phyloP scores from a whole-genome alignment of 225 moss, liverwort and hornwort genomes.

The Sphagnum contortum region DNA sequence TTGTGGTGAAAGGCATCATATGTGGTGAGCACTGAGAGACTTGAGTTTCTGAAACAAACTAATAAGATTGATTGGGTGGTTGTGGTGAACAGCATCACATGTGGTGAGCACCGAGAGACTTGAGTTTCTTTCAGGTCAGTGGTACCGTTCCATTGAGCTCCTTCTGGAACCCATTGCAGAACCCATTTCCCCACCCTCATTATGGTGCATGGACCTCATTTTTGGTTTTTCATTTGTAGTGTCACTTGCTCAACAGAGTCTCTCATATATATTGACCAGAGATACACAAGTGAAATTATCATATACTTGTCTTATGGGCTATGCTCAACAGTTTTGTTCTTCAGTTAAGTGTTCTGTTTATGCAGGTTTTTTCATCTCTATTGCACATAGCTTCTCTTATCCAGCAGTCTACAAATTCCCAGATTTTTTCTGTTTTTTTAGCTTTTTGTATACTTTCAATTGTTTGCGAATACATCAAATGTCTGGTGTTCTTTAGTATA shows the following conservation, averaged over 20 bases:
- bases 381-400: too few species aligned
- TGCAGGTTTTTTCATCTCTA: too few species aligned
- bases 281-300: background rate
- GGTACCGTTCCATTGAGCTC: background rate
- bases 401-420: too few species aligned
- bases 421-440: too few species aligned
- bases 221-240: background rate
- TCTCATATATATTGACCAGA: background rate
- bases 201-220: background rate
- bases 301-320: background rate
- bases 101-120: constrained; percentile 52
- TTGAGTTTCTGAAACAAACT: background rate
- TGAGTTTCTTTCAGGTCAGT: constrained; percentile 59
- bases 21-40: too few species aligned
- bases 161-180: background rate
- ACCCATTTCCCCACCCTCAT: background rate
- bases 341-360: too few species aligned
- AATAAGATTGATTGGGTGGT: background rate
- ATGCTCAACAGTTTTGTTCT: too few species aligned
- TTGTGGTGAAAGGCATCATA: too few species aligned
- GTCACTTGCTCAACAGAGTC: too few species aligned
- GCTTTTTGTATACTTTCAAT: too few species aligned
- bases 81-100: constrained; percentile 46
- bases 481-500: background rate
- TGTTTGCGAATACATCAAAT: background rate